These are phyloP conservation scores for Rosa rugosa DNA, from an alignment of 306 rosid genomes.

Conservation along the genomic window DNA sequence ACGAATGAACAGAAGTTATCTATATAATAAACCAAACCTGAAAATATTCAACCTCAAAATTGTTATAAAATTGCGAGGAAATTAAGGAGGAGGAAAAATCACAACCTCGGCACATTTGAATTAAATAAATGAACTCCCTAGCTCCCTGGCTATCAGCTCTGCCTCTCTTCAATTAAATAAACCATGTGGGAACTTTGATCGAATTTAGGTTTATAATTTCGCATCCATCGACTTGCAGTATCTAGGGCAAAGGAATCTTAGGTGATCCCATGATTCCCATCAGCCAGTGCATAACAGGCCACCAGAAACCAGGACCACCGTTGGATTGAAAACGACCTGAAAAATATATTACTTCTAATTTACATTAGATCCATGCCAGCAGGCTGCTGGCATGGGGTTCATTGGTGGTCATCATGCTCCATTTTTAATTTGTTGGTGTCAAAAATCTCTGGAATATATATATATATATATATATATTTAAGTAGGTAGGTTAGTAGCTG, in stretches of 20 bases:
- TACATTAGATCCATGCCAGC: not conserved
- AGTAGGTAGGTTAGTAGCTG: not conserved
- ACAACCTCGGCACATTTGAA: not conserved
- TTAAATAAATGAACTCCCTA: not conserved
- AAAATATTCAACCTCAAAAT: not conserved
- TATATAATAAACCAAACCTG: not conserved
- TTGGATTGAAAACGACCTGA: slow-evolving; percentile 10
- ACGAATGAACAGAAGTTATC: not conserved
- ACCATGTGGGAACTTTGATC: not conserved
- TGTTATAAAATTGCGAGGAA: not conserved
- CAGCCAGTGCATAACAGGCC: slow-evolving; percentile 10
- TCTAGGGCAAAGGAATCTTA: slow-evolving; percentile 26
- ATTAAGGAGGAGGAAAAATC: not conserved
- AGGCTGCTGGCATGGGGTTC: not conserved
- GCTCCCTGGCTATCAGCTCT: not conserved
- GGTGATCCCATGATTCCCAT: slow-evolving; percentile 19
- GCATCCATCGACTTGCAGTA: slow-evolving; percentile 12
- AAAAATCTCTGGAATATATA: not conserved
- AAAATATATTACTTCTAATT: not conserved
- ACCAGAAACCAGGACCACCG: slow-evolving; percentile 5
- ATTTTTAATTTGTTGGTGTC: not conserved
- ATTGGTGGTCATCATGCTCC: not conserved
- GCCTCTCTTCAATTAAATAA: not conserved
- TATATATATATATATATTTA: not conserved
- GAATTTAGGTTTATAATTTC: not conserved